Evolutionary conservation across 768 basidiomycete genomes (phyloP), one percentile per base, ranked within the genome.

Genomic region (Pluteus cervinus): DNA sequence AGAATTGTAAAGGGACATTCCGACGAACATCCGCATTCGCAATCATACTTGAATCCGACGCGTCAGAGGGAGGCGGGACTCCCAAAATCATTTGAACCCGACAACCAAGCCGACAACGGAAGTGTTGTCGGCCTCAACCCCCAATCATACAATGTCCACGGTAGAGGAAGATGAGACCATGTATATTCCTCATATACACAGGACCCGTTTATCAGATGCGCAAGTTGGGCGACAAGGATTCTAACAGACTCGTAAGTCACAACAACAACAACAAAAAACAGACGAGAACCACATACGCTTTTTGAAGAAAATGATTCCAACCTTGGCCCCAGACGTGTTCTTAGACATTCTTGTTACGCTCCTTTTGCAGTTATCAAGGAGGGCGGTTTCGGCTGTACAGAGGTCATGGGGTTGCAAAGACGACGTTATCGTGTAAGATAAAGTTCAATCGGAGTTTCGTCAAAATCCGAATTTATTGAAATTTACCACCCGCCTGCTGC

Each of bases 181-280:
- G 63, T 65, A 40, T 77, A 79, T 48, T 79, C 76, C 41, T 78
- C 73, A 40, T 80, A 82, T 2, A 81, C 77, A 39, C 69, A 80
- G 1, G 73, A 70, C 10, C 76, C 57, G 42, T 74, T 67, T 8
- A 71, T 51, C 24, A 53, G 49, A 32, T 72, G 65, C 1, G 78
- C 75, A 11, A 79, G 52, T 46, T 77, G 69, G 18, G 70, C 69
- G 52, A 73, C 62, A 22, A 79, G 43, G 12, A 76, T 43, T 4
- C 74, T 75, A 24, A 20, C 8, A 8, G 18, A 36, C 8, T 14
- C 24, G 21, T 10, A 16, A 46, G n/a, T n/a, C n/a, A n/a, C n/a
- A n/a, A n/a, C 8, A 37, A 18, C 12, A 23, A 14, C 16, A 29
- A 32, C 20, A 20, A 37, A 14, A 29, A n/a, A 39, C 5, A 36